Base-by-base conservation (phyloP, 495 filamentous ascomycete species). In the Pseudoneurospora amorphoporcata region DNA sequence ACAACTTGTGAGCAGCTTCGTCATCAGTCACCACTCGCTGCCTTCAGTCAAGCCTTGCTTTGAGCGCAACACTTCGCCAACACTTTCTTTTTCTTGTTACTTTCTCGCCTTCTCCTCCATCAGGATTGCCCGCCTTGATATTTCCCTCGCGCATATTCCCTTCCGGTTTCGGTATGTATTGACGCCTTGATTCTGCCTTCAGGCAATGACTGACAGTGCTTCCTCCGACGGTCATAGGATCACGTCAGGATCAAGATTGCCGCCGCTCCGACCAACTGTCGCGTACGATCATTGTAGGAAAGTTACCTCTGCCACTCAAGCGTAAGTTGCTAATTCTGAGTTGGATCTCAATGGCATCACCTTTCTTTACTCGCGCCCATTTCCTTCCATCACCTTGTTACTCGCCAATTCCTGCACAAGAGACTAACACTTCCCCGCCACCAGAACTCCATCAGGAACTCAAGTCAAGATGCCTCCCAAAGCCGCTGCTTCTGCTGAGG, bases 381-480 rank as follows among this genome's bases (percentile, higher is more conserved):
- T 23, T 1, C 23, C 23, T 23, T 23, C n/a, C 8, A 47, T 10
- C 3, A 23, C n/a, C 39, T 40, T 12, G 10, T 9, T 1, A 10
- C 4, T 23, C n/a, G 4, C 8, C n/a, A 23, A 23, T 9, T 47
- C 45, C 45, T 23, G 8, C 3, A 23, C 19, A 23, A n/a, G 8
- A 10, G 8, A 53, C 45, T 53, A 9, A 53, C 45, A 19, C 8
- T 12, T 14, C 9, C 10, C 9, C n/a, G 10, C 19, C 19, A 2
- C 4, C 45, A 61, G 23, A 61, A 16, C 4, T 12, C 14, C 29
- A 35, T 17, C 16, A 23, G 61, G 17, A 8, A 8, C 12, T 8
- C 35, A 38, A 38, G 35, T 17, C 70, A 72, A 39, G 19, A 75
- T 75, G 74, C 38, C 72, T 40, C 69, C 38, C 9, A 74, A 72